These are phyloP conservation scores for Elsinoe necatrix DNA, from an alignment of 2,329 filamentous ascomycete genomes.

Conservation along the genomic window DNA sequence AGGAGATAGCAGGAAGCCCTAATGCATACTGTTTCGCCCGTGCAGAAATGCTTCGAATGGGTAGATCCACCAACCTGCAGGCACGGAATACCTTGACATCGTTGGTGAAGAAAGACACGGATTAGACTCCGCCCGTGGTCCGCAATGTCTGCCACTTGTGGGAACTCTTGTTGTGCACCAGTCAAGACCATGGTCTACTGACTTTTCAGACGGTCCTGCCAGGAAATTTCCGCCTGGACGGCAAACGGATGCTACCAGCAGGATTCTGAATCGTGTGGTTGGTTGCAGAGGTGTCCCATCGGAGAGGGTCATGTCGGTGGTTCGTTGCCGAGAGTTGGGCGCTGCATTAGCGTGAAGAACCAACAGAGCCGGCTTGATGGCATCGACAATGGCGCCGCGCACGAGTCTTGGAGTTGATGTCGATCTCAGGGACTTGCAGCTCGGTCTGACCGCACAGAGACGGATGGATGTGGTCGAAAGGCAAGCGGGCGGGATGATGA, in stretches of 20 bases:
- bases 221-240: conserved; percentile 6
- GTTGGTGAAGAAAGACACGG: not conserved
- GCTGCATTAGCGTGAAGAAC: conserved; percentile 9
- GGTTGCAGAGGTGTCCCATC: not conserved
- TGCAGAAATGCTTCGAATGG: not conserved
- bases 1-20: conserved; percentile 6
- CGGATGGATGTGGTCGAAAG: not conserved
- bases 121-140: not conserved
- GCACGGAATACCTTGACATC: not conserved
- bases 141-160: not conserved
- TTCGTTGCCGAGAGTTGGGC: conserved; percentile 11
- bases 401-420: conserved; percentile 9
- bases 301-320: conserved; percentile 9
- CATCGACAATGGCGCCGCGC: not conserved
- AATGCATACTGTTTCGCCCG: conserved; percentile 7
- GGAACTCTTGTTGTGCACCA: not conserved
- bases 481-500: not conserved
- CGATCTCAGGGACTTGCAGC: conserved; percentile 11
- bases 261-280: not conserved
- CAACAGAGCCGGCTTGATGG: not conserved
- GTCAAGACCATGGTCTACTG: not conserved
- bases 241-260: not conserved
- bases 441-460: not conserved
- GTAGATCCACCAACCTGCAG: not conserved
- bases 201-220: not conserved